Evolutionary conservation across 2,329 filamentous ascomycete species (phyloP).

Genomic region (Graphium sp.): DNA sequence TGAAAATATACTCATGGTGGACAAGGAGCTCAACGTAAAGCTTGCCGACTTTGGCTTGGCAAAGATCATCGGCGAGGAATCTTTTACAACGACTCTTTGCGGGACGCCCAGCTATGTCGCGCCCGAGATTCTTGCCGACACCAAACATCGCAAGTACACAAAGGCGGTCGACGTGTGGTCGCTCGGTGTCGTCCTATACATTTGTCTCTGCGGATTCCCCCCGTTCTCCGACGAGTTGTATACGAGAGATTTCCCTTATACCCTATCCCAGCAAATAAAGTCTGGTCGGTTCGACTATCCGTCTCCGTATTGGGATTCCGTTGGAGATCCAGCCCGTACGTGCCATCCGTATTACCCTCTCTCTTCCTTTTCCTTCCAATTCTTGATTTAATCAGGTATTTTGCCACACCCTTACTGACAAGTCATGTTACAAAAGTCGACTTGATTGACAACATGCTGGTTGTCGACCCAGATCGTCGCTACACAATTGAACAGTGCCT

Average conservation of each 20-base stretch:
- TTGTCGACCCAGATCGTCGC: constrained; percentile 67
- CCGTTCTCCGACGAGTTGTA: constrained; percentile 93
- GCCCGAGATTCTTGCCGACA: constrained; percentile 80
- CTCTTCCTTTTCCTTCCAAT: not conserved
- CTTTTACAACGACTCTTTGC: constrained; percentile 89
- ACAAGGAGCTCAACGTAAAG: constrained; percentile 76
- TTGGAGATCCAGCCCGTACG: constrained; percentile 64
- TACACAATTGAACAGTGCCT: constrained; percentile 85
- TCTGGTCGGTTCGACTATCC: constrained; percentile 84
- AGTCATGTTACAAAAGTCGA: no score
- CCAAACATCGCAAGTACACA: constrained; percentile 72
- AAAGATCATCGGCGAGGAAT: constrained; percentile 97
- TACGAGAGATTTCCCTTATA: constrained; percentile 64
- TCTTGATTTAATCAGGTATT: constrained; percentile 4
- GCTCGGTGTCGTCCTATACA: constrained; percentile 92
- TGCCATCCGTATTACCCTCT: not conserved
- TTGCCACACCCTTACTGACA: no score
- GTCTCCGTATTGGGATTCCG: constrained; percentile 85
- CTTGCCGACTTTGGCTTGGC: constrained; percentile 92
- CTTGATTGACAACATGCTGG: constrained; percentile 87
- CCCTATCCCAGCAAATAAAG: constrained; percentile 77
- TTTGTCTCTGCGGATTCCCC: constrained; percentile 90
- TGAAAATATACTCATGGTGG: constrained; percentile 81
- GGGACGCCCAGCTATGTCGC: constrained; percentile 97
- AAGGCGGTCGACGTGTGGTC: constrained; percentile 95